phyloP scores from a whole-genome alignment of 139 green algal genomes.

The Chlorella vulgaris region DNA sequence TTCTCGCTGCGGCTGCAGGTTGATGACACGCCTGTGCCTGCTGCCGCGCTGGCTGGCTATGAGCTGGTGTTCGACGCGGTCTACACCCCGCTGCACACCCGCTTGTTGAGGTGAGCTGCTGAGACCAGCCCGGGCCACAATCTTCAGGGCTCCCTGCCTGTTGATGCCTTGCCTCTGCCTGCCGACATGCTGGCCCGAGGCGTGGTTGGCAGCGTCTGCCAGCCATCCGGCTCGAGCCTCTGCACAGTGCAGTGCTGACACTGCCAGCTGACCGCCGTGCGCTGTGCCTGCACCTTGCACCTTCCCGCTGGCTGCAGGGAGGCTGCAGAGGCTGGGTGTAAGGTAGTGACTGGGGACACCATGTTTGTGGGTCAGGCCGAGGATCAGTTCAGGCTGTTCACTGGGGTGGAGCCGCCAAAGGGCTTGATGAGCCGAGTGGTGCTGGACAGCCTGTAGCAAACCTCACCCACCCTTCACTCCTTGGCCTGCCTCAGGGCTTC shows the following conservation, averaged over 20 bases:
- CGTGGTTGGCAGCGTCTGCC: no score
- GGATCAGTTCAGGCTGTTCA: constrained; percentile 91
- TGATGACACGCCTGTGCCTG: constrained; percentile 72
- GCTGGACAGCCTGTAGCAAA: constrained; percentile 33
- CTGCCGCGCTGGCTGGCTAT: constrained; percentile 54
- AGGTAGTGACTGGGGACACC: constrained; percentile 75
- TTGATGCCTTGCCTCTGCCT: neutral
- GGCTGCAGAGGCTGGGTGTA: constrained; percentile 44
- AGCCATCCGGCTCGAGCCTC: no score
- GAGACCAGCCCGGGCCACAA: neutral
- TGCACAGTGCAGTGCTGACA: neutral
- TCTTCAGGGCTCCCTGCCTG: no score
- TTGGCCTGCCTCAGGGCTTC: no score
- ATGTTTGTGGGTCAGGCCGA: constrained; percentile 99
- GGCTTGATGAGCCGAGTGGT: constrained; percentile 70
- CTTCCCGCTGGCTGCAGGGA: no score
- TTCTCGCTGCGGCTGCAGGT: neutral
- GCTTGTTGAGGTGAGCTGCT: constrained; percentile 57
- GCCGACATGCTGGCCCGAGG: neutral
- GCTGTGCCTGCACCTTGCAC: no score
- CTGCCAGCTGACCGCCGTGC: no score
- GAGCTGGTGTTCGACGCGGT: constrained; percentile 96
- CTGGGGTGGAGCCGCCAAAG: constrained; percentile 57
- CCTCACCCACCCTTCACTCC: neutral
- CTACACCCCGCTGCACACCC: constrained; percentile 94